phyloP scores from a whole-genome alignment of 2,329 filamentous ascomycete species.

The Coniochaeta prunicola region DNA sequence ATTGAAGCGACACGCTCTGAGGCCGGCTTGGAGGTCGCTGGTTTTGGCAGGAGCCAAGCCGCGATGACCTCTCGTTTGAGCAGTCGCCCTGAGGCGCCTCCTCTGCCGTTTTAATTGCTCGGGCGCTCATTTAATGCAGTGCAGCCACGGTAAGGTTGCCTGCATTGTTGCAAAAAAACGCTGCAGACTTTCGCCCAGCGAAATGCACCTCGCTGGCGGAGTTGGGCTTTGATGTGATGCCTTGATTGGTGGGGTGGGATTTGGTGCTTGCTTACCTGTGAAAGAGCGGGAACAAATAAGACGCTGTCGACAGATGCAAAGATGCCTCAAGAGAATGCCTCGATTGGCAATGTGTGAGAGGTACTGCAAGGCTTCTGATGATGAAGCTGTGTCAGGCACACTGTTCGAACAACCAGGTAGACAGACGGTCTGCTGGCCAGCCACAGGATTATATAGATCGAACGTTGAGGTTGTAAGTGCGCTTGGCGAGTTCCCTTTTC shows the following conservation, averaged over 20 bases:
- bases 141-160: background rate
- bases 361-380: background rate
- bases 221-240: background rate
- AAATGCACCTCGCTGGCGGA: no score
- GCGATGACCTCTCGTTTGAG: conserved; percentile 1
- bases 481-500: background rate
- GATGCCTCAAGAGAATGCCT: background rate
- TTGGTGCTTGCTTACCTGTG: background rate
- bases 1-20: background rate
- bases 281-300: background rate
- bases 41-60: background rate
- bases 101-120: background rate
- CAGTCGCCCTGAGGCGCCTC: background rate
- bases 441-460: background rate
- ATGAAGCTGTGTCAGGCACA: background rate
- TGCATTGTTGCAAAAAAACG: background rate
- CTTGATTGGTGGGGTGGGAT: background rate
- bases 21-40: background rate
- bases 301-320: background rate
- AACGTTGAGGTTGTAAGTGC: background rate
- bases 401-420: background rate
- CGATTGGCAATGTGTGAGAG: background rate
- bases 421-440: background rate
- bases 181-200: no score
- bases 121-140: background rate